phyloP scores from a whole-genome alignment of 352 stramenopile species.

The Thraustochytrium aureum region DNA sequence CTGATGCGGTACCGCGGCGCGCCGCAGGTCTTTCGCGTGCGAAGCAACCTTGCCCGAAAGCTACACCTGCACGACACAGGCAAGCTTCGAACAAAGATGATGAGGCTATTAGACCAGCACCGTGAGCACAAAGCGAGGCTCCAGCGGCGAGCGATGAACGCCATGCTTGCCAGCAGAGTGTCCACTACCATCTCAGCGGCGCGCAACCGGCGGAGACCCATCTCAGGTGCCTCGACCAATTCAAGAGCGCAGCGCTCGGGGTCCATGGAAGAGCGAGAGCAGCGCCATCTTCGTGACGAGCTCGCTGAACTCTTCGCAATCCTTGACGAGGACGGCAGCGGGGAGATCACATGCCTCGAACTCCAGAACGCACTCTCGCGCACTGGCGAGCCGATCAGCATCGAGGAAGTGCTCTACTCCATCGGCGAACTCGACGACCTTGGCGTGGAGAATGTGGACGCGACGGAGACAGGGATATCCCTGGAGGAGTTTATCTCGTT shows the following conservation, averaged over 20 bases:
- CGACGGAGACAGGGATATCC: conserved; percentile 28
- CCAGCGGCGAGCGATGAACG: not conserved
- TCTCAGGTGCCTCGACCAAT: too few species aligned
- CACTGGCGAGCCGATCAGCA: conserved; percentile 32
- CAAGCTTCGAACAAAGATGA: conserved; percentile 16
- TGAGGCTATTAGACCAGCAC: not conserved
- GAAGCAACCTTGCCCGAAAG: not conserved
- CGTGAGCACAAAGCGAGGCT: conserved; percentile 26
- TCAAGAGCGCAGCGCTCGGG: not conserved
- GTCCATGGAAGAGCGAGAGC: not conserved
- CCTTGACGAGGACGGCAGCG: conserved; percentile 46
- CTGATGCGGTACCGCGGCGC: conserved; percentile 16
- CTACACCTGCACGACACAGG: conserved; percentile 45
- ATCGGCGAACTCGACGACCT: conserved; percentile 44
- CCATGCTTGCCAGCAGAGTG: not conserved
- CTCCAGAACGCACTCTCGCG: conserved; percentile 47
- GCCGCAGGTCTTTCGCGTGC: not conserved
- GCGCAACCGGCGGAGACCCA: too few species aligned
- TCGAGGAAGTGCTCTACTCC: conserved; percentile 48
- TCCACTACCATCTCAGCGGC: too few species aligned
- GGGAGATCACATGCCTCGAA: conserved; percentile 36
- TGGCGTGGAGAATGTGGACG: conserved; percentile 45
- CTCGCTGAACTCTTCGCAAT: conserved; percentile 36
- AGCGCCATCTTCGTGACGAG: conserved; percentile 11
- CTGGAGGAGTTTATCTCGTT: conserved; percentile 30